These are phyloP conservation scores for Blastobotrys raffinosifermentans DNA, from an alignment of 1,139 yeast species.

Conservation along the genomic window DNA sequence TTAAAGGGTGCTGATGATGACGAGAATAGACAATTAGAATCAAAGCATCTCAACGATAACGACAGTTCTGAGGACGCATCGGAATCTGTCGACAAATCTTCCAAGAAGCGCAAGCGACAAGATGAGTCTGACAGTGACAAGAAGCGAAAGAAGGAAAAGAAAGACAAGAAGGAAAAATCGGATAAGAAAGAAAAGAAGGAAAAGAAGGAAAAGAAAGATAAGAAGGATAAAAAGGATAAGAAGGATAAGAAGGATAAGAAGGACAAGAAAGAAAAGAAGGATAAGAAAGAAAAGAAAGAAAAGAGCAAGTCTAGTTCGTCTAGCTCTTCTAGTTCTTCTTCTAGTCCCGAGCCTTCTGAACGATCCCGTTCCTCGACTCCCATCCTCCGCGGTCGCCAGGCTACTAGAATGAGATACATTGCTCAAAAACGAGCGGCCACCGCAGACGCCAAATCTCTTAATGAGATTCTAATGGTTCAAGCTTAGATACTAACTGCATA, in stretches of 20 bases:
- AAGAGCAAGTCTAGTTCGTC: conserved; percentile 19
- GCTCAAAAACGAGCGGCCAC: conserved; percentile 87
- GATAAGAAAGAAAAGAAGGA: conserved; percentile 31
- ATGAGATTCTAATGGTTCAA: conserved; percentile 87
- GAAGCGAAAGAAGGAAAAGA: conserved; percentile 31
- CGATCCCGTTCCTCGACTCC: conserved; percentile 28
- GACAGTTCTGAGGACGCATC: conserved; percentile 25
- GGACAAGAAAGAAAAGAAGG: conserved; percentile 19
- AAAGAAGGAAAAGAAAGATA: conserved; percentile 26
- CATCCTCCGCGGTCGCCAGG: conserved; percentile 55
- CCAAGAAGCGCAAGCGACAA: conserved; percentile 24
- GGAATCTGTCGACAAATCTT: conserved; percentile 28
- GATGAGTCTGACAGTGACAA: conserved; percentile 28
- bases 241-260: conserved; percentile 24
- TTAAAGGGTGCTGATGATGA: conserved; percentile 72
- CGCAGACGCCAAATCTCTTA: conserved; percentile 79
- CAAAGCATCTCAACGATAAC: conserved; percentile 24
- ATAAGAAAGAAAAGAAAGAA: conserved; percentile 24
- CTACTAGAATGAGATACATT: conserved; percentile 81
- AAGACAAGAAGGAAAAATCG: conserved; percentile 29
- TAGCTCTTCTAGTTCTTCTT: conserved; percentile 4
- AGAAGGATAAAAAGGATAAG: conserved; percentile 25
- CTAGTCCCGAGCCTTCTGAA: conserved; percentile 1
- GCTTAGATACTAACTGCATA: conserved; percentile 17
- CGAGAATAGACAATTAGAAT: conserved; percentile 21